phyloP scores from a whole-genome alignment of 768 basidiomycete species.

The Leccinum subgranulosum region DNA sequence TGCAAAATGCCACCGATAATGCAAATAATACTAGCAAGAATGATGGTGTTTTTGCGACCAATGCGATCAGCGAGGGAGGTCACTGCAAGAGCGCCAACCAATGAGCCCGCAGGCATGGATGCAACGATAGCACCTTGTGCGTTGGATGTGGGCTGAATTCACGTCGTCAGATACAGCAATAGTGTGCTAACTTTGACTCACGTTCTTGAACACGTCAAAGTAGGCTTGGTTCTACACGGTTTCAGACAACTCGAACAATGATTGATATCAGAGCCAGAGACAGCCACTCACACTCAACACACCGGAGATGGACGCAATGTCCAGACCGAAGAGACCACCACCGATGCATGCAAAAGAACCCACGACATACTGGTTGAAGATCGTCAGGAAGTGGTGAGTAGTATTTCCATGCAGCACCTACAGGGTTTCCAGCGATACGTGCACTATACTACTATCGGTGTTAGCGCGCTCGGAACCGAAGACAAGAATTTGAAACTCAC shows the following conservation, averaged over 20 bases:
- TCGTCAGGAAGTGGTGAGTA: slow-evolving; percentile 3
- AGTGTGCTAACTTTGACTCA: slow-evolving; percentile 3
- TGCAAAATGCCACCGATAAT: slow-evolving; percentile 72
- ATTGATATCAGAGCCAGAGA: not conserved
- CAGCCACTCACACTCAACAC: slow-evolving; percentile 50
- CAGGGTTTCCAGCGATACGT: slow-evolving; percentile 57
- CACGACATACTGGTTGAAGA: slow-evolving; percentile 61
- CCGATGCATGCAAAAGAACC: slow-evolving; percentile 82
- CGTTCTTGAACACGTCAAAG: slow-evolving; percentile 22
- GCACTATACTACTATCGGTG: slow-evolving; percentile 44
- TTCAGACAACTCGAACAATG: not conserved
- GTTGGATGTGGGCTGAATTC: slow-evolving; percentile 42
- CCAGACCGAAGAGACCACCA: slow-evolving; percentile 74
- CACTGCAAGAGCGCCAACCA: slow-evolving; percentile 63
- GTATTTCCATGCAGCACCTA: slow-evolving; percentile 20
- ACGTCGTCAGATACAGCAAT: slow-evolving; percentile 4
- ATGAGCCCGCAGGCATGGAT: slow-evolving; percentile 70
- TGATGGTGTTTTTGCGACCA: slow-evolving; percentile 65
- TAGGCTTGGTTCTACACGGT: slow-evolving; percentile 26
- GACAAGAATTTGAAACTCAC: slow-evolving; percentile 13
- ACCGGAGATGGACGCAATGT: slow-evolving; percentile 82
- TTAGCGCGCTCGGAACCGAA: not conserved
- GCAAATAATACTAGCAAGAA: slow-evolving; percentile 68
- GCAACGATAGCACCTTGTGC: slow-evolving; percentile 76
- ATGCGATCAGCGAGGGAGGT: slow-evolving; percentile 60